Evolutionary conservation across 129 eudicot species (phyloP).

Genomic region (Lactuca sativa): DNA sequence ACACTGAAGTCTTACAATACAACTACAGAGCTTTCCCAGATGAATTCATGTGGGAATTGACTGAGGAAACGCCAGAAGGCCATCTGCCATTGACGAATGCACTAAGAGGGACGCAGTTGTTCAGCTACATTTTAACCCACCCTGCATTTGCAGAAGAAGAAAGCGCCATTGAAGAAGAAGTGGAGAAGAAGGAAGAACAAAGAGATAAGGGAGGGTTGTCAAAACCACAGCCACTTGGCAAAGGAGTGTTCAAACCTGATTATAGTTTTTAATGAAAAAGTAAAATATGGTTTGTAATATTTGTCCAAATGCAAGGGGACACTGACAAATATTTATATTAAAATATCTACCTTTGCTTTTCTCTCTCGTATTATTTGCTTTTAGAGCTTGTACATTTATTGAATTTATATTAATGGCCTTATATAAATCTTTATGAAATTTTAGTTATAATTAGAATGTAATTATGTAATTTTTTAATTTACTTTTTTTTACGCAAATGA

Average conservation of each 20-base stretch:
- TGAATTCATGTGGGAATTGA: conserved; percentile 74
- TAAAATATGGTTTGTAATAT: background rate
- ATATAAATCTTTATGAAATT: too few species aligned
- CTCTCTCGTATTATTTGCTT: background rate
- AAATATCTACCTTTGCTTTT: background rate
- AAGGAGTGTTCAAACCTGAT: conserved; percentile 49
- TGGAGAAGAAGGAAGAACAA: background rate
- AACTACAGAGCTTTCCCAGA: conserved; percentile 78
- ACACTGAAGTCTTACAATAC: conserved; percentile 68
- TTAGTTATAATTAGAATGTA: too few species aligned
- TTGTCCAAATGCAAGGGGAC: background rate
- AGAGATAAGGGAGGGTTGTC: conserved; percentile 3
- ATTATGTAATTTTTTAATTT: too few species aligned
- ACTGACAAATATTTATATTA: background rate
- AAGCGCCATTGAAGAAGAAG: conserved; percentile 21
- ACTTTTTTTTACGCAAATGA: too few species aligned
- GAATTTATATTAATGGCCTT: too few species aligned
- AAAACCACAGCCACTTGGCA: conserved; percentile 34
- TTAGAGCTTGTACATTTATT: too few species aligned
- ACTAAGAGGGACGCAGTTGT: conserved; percentile 73
- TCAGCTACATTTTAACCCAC: conserved; percentile 55
- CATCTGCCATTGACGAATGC: conserved; percentile 95
- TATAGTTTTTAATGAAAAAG: conserved; percentile 50
- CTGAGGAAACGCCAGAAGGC: conserved; percentile 64
- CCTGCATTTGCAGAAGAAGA: conserved; percentile 68